Conservation (phyloP, 495 filamentous ascomycete species). For the Darksidea phi region DNA sequence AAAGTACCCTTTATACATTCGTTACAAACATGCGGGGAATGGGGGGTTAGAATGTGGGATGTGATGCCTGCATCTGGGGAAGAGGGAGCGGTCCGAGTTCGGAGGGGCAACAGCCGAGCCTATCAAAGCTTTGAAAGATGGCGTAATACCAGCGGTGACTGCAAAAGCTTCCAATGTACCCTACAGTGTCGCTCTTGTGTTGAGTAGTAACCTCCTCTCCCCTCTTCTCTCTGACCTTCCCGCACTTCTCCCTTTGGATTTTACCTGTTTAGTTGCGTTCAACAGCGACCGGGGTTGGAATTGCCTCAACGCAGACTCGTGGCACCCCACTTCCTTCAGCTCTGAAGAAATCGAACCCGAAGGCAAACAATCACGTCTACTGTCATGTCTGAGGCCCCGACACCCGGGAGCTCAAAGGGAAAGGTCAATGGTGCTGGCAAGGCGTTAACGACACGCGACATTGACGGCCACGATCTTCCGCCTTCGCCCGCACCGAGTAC, state of each 20-base stretch:
- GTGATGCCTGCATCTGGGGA: not conserved
- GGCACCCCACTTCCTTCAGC: slow-evolving; percentile 1
- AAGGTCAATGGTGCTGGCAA: slow-evolving; percentile 52
- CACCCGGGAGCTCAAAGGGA: slow-evolving; percentile 30
- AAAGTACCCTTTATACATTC: slow-evolving; percentile 4
- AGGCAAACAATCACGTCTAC: not conserved
- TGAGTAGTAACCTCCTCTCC: not conserved
- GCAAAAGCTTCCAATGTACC: slow-evolving; percentile 16
- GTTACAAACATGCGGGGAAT: not conserved
- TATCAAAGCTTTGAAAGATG: slow-evolving; percentile 12
- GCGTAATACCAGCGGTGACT: slow-evolving; percentile 32
- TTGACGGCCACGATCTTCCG: slow-evolving; percentile 86
- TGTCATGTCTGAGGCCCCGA: slow-evolving; percentile 21
- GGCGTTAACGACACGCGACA: slow-evolving; percentile 69
- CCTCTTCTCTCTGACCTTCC: not conserved
- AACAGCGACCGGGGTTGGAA: slow-evolving; percentile 13
- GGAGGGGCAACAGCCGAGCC: slow-evolving; percentile 5
- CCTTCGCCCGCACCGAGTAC: slow-evolving; percentile 94
- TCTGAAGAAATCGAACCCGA: not conserved
- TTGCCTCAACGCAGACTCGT: slow-evolving; percentile 26
- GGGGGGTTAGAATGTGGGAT: not conserved
- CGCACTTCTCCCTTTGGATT: not conserved
- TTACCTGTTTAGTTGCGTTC: slow-evolving; percentile 6
- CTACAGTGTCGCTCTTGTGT: slow-evolving; percentile 15
- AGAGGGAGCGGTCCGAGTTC: slow-evolving; percentile 5